Base-by-base conservation (phyloP, 495 filamentous ascomycete species). In the Xylaria venustula region DNA sequence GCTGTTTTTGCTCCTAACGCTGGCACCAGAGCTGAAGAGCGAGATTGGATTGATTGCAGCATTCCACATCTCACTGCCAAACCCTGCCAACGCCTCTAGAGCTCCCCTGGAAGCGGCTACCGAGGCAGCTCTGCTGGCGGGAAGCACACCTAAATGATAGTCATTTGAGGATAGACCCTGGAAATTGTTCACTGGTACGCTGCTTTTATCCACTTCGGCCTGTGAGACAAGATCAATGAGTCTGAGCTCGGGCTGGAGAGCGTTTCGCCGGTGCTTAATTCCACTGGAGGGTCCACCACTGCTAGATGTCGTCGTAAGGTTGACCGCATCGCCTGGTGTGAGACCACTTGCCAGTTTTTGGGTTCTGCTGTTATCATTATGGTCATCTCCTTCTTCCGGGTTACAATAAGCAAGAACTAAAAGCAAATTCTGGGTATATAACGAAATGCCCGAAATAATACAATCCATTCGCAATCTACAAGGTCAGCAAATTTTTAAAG, bases 401-500 rank as follows among this genome's bases (percentile, higher is more conserved):
- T 88, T 88, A 58, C 92, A 85, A 71, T 93, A 94, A 69, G 92
- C 92, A 79, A 98, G 88, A 66, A 97, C 85, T 61, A 95, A 82
- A 74, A 98, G 81, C 53, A 96, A 80, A 66, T 85, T 92, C 66
- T 93, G 92, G 72, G 90, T 96, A 87, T 97, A 98, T 76, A 98
- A 81, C 63, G 94, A 92, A 70, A 98, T 88, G 70, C 95, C 94
- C 73, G 93, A 96, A 81, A 98, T 89, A 64, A 93, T 90, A 77
- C 95, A 97, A 79, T 98, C 94, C 65, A 93, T 93, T 66, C 90
- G 88, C 75, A 98, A 83, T 78, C 91, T 96, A 60, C 37, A 48
- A 54, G n/a, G 69, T 79, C 61, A 81, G 73, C 45, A 47, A 51
- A 8, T 20, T 11, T 41, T 14, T 50, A 9, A 26, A 14, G 1